Evolutionary conservation across 495 filamentous ascomycete species (phyloP).

Genomic region (Articulospora tetracladia): DNA sequence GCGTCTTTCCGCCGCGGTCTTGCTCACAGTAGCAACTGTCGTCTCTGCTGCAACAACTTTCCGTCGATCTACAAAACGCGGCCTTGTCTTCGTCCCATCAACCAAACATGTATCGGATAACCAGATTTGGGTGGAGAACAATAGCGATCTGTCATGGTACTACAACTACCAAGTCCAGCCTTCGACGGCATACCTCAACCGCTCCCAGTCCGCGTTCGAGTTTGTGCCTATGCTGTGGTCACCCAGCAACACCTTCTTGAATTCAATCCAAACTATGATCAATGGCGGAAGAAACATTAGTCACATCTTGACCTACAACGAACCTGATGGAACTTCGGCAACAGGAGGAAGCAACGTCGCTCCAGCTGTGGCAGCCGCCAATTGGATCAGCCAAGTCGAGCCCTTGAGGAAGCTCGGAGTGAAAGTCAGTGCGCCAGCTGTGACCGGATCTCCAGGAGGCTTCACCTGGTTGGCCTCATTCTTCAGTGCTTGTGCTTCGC

Average conservation of each 20-base stretch:
- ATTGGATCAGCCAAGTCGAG: slow-evolving; percentile 63
- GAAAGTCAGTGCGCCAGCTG: slow-evolving; percentile 55
- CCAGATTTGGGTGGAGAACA: slow-evolving; percentile 48
- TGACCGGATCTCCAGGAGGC: slow-evolving; percentile 51
- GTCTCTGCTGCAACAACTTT: slow-evolving; percentile 27
- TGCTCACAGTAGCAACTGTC: slow-evolving; percentile 20
- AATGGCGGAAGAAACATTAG: slow-evolving; percentile 51
- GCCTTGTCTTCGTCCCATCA: slow-evolving; percentile 60
- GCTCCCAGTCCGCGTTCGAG: slow-evolving; percentile 45
- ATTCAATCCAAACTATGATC: slow-evolving; percentile 46
- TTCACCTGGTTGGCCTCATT: slow-evolving; percentile 62
- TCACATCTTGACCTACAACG: slow-evolving; percentile 70
- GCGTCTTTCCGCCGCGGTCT: slow-evolving; percentile 10
- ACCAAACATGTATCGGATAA: slow-evolving; percentile 49
- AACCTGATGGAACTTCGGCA: slow-evolving; percentile 53
- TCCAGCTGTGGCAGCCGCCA: slow-evolving; percentile 52
- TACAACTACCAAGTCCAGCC: slow-evolving; percentile 66
- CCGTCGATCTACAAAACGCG: slow-evolving; percentile 59
- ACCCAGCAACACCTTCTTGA: slow-evolving; percentile 47
- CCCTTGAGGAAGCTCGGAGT: slow-evolving; percentile 56
- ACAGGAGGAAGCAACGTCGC: slow-evolving; percentile 57
- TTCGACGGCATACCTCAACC: slow-evolving; percentile 40
- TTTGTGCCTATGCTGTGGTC: slow-evolving; percentile 80
- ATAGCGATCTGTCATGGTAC: slow-evolving; percentile 70
- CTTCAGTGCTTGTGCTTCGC: slow-evolving; percentile 45